Conservation (phyloP, 1,284 basidiomycete species). For the Peniophora sp. region DNA sequence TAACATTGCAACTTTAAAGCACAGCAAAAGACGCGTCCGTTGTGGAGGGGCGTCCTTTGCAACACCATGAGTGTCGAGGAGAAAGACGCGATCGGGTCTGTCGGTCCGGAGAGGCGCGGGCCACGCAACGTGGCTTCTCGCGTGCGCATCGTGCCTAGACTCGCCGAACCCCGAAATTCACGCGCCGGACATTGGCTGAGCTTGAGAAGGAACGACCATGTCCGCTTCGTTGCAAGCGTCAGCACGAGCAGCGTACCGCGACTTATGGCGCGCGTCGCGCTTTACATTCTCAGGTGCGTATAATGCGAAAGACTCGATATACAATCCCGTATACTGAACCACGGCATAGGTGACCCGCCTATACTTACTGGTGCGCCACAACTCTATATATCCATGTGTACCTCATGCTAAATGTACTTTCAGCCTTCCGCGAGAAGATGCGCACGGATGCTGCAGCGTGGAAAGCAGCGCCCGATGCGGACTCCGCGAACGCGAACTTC, state of each 20-base stretch:
- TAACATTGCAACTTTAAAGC: too few species aligned
- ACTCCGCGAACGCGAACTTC: slow-evolving; percentile 44
- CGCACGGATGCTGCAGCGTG: slow-evolving; percentile 41
- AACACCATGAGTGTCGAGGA: too few species aligned
- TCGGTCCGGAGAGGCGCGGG: too few species aligned
- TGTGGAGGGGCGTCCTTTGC: too few species aligned
- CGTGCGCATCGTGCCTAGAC: too few species aligned
- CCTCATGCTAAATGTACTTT: background rate
- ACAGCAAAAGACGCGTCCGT: too few species aligned
- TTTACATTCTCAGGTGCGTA: slow-evolving; percentile 54
- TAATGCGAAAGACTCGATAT: slow-evolving; percentile 1
- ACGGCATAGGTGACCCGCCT: slow-evolving; percentile 39
- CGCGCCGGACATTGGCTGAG: too few species aligned
- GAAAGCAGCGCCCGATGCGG: slow-evolving; percentile 32
- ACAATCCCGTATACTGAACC: background rate
- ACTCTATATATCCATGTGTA: background rate
- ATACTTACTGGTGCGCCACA: slow-evolving; percentile 39
- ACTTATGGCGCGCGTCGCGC: slow-evolving; percentile 55
- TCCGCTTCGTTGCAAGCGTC: slow-evolving; percentile 26
- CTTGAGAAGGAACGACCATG: too few species aligned
- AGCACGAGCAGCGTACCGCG: slow-evolving; percentile 66
- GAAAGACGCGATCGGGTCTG: too few species aligned
- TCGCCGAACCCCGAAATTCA: too few species aligned
- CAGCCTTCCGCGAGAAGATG: slow-evolving; percentile 67
- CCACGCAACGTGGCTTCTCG: too few species aligned